Evolutionary conservation across 75 land plant species (phyloP), one percentile per base, ranked within the genome.

Genomic region (Pseudotsuga menziesii): DNA sequence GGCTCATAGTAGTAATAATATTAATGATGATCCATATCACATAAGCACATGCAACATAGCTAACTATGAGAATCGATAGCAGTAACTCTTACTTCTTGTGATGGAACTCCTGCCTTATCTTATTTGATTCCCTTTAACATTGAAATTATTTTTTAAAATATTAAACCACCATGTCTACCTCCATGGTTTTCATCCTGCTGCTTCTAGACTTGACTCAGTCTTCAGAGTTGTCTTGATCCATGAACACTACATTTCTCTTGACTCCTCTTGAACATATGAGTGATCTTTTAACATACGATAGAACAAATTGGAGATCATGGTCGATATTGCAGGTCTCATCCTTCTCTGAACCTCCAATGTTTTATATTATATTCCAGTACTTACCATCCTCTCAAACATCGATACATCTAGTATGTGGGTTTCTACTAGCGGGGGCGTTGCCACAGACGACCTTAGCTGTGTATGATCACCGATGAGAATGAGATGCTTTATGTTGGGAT

Each of bases 381-480:
- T 58, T 0, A 79, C 83, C 61, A 59, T 59, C 56, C 84, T 76
- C 36, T 82, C 84, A 63, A 82, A 82, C 66, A 82, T 56, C 11
- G 84, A 82, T 26, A 82, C 77, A 73, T 82, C 84, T 23, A 82
- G 27, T 23, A 27, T 74, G 52, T 82, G 84, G 26, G 55, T 82
- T 7, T 25, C 23, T 36, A 76, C 81, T 19, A 82, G 58, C 22
- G 54, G 16, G 8, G 56, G 61, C n/a, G 67, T 29, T 55, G 83
- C 83, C 54, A 81, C 80, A 2, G 80, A 78, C 6, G 87, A 85
- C 16, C 87, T 86, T 0, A 85, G 79, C 87, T 85, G 87, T 56
- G 41, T 56, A 36, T 85, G 87, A 57, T 85, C 87, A 15, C 87
- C 87, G 3, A 83, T 85, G 5, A 85, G 75, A 25, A 85, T 83